Percentiles rank a stretch among this genome's conserved stretches.
Conservation (phyloP, 352 stramenopile genomes). For the Globisporangium paroecandrum region DNA sequence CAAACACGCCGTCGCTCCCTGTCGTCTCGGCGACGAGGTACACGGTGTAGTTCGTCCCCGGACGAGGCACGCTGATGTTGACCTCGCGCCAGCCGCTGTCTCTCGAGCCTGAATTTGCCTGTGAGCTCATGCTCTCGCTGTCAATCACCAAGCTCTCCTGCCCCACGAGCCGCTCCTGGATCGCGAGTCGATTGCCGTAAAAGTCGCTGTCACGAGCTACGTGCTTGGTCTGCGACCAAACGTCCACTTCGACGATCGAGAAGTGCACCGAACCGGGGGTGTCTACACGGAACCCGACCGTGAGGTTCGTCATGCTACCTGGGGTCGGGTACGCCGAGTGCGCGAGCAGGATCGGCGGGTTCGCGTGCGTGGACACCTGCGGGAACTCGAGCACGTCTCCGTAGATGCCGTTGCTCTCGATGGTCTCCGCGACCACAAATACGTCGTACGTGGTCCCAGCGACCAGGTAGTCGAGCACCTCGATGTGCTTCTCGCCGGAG, state of each 20-base stretch:
- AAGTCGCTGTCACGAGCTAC: constrained; percentile 42
- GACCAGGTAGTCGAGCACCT: constrained; percentile 60
- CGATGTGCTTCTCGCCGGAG: constrained; percentile 29
- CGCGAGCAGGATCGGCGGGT: constrained; percentile 59
- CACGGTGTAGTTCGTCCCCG: constrained; percentile 66
- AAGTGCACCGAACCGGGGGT: constrained; percentile 54
- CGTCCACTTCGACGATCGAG: constrained; percentile 39
- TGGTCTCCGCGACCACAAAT: constrained; percentile 54
- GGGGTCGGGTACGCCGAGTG: constrained; percentile 64
- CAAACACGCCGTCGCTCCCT: constrained; percentile 66
- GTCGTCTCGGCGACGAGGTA: constrained; percentile 71
- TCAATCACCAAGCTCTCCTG: constrained; percentile 38
- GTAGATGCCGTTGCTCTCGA: constrained; percentile 58
- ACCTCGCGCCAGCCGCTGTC: constrained; percentile 53
- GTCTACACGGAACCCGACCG: constrained; percentile 63
- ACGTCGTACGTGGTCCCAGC: constrained; percentile 62
- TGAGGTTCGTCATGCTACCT: constrained; percentile 42
- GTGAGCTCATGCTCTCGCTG: constrained; percentile 19
- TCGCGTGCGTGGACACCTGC: constrained; percentile 54
- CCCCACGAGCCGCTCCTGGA: constrained; percentile 49
- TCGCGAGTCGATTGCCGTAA: constrained; percentile 64
- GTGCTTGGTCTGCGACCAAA: constrained; percentile 31
- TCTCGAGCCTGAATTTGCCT: constrained; percentile 10
- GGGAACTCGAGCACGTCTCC: constrained; percentile 38
- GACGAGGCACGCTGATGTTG: constrained; percentile 45